Evolutionary conservation across 2,329 filamentous ascomycete species (phyloP), one percentile per base, ranked within the genome.

Genomic region (Botrytis byssoidea): DNA sequence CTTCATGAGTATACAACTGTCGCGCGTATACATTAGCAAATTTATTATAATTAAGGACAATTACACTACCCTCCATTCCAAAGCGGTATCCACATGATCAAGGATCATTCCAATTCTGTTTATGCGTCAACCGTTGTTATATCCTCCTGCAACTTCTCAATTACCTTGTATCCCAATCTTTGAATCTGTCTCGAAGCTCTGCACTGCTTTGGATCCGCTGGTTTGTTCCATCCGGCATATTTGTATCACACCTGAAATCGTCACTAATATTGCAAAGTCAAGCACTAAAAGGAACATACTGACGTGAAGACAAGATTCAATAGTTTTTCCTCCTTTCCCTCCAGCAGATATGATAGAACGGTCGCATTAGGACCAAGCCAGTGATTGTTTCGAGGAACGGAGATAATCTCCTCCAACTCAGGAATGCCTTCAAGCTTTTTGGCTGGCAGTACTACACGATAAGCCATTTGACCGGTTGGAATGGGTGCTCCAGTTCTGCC

Each of bases 391-490:
- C 82, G 83, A 14, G 79, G 77, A 63, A 82, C 81, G 44, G 81
- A 78, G 16, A 82, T 78, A 9, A 85, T 77, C 55, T 83, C 81
- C 42, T 81, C 81, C 5, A 83, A 80, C 32, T 84, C 68, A 9
- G 83, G 83, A 68, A 85, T 84, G 42, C 80, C 76, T 32, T 80
- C 78, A 29, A 85, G 79, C 70, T 82, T 78, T 32, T 82, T 81
- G 71, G 82, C 83, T 0, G 84, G 83, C 6, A 86, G 81, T 48
- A 84, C 81, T 9, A 83, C 84, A 67, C 84, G 80, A 75, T 84
- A 86, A 1, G 83, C 84, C 70, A 82, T 83, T 70, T 85, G 84
- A n/a, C 80, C 83, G 1, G 83, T 84, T 29, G 78, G 79, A 20
- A 84, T 81, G 8, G 76, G 75, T 22, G 70, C 73, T 16, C 66